phyloP scores from a whole-genome alignment of 306 rosid species.

The Acmispon strigosus region DNA sequence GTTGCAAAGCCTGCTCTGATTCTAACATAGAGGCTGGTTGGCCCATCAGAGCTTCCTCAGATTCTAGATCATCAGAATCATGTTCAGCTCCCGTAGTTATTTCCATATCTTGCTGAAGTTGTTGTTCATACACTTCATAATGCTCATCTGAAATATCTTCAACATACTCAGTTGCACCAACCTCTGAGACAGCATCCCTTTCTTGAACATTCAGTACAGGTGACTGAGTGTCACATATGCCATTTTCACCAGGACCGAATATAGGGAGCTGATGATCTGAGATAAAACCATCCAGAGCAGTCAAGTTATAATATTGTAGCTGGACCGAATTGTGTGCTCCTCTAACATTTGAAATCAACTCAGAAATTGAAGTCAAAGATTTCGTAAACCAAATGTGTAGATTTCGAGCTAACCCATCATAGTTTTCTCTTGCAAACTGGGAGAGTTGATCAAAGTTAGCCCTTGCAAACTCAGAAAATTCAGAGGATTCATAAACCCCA shows the following conservation, averaged over 20 bases:
- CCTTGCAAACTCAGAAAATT: constrained; percentile 30
- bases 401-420: background rate
- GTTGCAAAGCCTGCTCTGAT: background rate
- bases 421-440: constrained; percentile 23
- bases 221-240: background rate
- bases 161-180: background rate
- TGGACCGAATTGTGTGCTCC: constrained; percentile 28
- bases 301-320: constrained; percentile 47
- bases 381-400: constrained; percentile 22
- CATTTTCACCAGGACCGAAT: constrained; percentile 18
- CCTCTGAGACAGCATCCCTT: background rate
- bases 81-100: constrained; percentile 1
- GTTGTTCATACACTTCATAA: constrained; percentile 15
- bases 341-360: constrained; percentile 29
- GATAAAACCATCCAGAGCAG: constrained; percentile 18
- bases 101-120: constrained; percentile 16
- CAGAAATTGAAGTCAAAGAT: constrained; percentile 26
- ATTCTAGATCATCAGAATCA: constrained; percentile 10
- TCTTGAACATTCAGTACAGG: background rate
- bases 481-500: constrained; percentile 21
- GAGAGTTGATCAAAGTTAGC: constrained; percentile 37
- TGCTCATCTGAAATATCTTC: constrained; percentile 6
- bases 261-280: constrained; percentile 16
- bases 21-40: background rate
- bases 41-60: background rate